Evolutionary conservation across 2,329 filamentous ascomycete genomes (phyloP).

Genomic region (Penicillium brasilianum): DNA sequence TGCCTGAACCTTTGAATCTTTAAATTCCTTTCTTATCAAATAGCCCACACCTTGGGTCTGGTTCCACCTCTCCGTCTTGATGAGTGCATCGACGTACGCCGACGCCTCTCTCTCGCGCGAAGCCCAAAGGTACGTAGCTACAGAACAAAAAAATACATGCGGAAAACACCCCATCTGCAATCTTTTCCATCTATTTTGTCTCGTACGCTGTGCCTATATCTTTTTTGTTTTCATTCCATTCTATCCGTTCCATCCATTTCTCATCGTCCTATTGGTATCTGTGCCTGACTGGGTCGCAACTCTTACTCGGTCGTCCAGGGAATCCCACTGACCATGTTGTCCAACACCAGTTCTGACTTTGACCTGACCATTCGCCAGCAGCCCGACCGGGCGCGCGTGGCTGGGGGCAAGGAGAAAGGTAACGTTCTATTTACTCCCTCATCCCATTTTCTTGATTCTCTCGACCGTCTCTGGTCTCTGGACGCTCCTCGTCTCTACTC

Average conservation of each 20-base stretch:
- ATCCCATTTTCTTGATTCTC: not conserved
- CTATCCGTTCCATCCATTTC: constrained; percentile 10
- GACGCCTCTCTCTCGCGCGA: constrained; percentile 50
- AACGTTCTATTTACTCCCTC: constrained; percentile 19
- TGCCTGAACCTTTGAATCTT: constrained; percentile 9
- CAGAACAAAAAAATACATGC: not conserved
- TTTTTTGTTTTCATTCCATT: not conserved
- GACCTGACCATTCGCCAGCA: constrained; percentile 67
- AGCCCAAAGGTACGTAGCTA: constrained; percentile 49
- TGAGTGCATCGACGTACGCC: constrained; percentile 49
- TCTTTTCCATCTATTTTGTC: not conserved
- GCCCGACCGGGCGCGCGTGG: constrained; percentile 69
- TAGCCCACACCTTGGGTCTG: constrained; percentile 23
- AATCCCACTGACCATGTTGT: constrained; percentile 47
- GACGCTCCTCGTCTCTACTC: constrained; percentile 1
- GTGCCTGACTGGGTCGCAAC: constrained; percentile 29
- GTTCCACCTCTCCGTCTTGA: constrained; percentile 39
- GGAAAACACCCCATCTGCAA: not conserved
- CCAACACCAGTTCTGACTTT: constrained; percentile 58
- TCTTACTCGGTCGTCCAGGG: constrained; percentile 39
- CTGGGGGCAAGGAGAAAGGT: constrained; percentile 78
- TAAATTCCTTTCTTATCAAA: constrained; percentile 17
- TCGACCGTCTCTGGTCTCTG: not conserved
- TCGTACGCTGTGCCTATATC: not conserved
- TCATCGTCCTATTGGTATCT: constrained; percentile 16